Evolutionary conservation across 306 rosid species (phyloP).

Genomic region (Acmispon strigosus): DNA sequence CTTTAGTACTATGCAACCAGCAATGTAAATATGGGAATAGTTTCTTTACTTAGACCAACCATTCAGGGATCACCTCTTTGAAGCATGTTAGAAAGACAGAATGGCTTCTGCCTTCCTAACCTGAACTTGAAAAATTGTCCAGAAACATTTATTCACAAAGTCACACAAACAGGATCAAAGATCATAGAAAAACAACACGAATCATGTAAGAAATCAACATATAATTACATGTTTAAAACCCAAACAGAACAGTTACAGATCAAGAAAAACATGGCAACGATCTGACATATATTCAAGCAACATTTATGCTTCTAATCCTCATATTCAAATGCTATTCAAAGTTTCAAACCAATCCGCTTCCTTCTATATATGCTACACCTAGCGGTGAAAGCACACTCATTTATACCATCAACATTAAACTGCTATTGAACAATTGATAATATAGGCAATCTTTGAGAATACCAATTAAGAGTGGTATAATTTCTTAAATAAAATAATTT

Average conservation of each 20-base stretch:
- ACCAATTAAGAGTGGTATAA: not conserved
- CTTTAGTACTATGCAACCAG: not conserved
- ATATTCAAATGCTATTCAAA: not conserved
- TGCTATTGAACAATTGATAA: not conserved
- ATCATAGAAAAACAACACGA: not conserved
- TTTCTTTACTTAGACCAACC: not conserved
- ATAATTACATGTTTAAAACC: not conserved
- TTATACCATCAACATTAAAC: not conserved
- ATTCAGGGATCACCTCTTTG: not conserved
- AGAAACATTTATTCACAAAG: not conserved
- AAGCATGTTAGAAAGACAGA: not conserved
- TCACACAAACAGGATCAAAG: not conserved
- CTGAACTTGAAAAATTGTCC: not conserved
- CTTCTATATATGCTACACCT: not conserved
- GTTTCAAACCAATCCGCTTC: not conserved
- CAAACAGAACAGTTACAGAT: not conserved
- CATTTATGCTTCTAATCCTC: conserved; percentile 9
- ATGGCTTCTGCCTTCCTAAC: not conserved
- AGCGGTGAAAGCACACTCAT: not conserved
- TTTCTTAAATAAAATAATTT: not conserved
- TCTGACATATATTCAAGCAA: not conserved
- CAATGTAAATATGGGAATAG: not conserved
- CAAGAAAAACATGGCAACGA: not conserved
- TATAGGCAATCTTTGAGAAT: not conserved
- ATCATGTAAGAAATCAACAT: not conserved